These are phyloP conservation scores for Magnusiomyces fungicola DNA, from an alignment of 1,139 yeast species.

Conservation along the genomic window DNA sequence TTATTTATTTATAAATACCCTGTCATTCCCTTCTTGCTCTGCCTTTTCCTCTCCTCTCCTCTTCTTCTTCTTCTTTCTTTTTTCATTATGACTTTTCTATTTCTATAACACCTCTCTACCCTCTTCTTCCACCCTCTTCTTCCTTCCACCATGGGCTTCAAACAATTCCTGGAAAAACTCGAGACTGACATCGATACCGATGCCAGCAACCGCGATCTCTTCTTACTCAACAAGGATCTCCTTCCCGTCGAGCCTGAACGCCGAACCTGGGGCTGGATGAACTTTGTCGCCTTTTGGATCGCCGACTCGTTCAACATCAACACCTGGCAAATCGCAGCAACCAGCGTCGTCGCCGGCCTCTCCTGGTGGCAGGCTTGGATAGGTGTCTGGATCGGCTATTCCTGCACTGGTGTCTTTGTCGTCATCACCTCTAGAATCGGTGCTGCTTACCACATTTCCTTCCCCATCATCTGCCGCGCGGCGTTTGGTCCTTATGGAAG, in stretches of 20 bases:
- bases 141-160: too few species aligned
- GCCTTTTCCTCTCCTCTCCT: too few species aligned
- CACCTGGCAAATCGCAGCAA: slow-evolving; percentile 87
- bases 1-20: too few species aligned
- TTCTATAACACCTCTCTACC: too few species aligned
- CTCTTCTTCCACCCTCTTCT: too few species aligned
- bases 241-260: slow-evolving; percentile 61
- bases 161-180: too few species aligned
- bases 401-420: slow-evolving; percentile 29
- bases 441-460: slow-evolving; percentile 33
- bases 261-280: slow-evolving; percentile 76
- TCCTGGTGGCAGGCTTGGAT: slow-evolving; percentile 91
- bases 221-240: slow-evolving; percentile 61
- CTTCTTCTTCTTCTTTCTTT: too few species aligned
- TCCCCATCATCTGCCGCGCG: slow-evolving; percentile 34
- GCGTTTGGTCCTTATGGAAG: slow-evolving; percentile 36
- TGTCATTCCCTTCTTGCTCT: too few species aligned
- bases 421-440: slow-evolving; percentile 34
- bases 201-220: slow-evolving; percentile 20
- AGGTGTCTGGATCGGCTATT: slow-evolving; percentile 55
- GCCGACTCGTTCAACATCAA: slow-evolving; percentile 84
- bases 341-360: slow-evolving; percentile 66
- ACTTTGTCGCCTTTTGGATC: slow-evolving; percentile 72
- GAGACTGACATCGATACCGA: slow-evolving; percentile 22
- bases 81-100: too few species aligned